These are phyloP conservation scores for Pelargonium cotyledonis DNA, from an alignment of 441 rosid genomes.

Conservation along the genomic window DNA sequence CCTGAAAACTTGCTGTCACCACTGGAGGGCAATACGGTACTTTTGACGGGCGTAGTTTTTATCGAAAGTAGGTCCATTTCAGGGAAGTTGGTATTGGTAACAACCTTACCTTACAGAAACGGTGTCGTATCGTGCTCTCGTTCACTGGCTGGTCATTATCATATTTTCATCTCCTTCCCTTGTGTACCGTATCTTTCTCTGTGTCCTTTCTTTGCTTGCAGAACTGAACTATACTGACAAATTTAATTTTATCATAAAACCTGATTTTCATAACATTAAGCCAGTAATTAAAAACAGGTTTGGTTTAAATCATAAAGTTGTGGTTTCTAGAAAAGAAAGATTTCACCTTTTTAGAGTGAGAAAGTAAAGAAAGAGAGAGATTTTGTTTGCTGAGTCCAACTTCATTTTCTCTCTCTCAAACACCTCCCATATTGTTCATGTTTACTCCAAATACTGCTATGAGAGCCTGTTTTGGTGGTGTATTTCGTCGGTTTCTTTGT, in stretches of 20 bases:
- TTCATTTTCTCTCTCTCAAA: not conserved
- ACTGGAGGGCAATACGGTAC: not conserved
- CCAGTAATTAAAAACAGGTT: not conserved
- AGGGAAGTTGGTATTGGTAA: constrained; percentile 5
- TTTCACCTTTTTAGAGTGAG: not conserved
- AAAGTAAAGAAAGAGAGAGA: not conserved
- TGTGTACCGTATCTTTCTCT: too few species aligned
- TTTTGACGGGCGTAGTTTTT: not conserved
- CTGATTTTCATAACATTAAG: not conserved
- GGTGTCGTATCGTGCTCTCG: not conserved
- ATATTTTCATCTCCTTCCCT: too few species aligned
- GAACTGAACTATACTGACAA: too few species aligned
- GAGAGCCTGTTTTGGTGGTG: too few species aligned
- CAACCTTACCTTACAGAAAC: not conserved
- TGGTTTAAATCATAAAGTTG: not conserved
- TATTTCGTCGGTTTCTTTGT: not conserved
- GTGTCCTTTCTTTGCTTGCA: too few species aligned
- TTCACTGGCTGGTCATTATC: not conserved
- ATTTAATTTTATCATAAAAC: too few species aligned
- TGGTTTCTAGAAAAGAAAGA: constrained; percentile 7
- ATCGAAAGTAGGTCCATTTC: not conserved
- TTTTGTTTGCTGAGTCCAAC: not conserved
- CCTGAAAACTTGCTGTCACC: not conserved
- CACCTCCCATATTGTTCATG: not conserved
- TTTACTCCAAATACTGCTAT: not conserved